Conservation (phyloP, 2,329 filamentous ascomycete species). For the Epichloe bromicola region DNA sequence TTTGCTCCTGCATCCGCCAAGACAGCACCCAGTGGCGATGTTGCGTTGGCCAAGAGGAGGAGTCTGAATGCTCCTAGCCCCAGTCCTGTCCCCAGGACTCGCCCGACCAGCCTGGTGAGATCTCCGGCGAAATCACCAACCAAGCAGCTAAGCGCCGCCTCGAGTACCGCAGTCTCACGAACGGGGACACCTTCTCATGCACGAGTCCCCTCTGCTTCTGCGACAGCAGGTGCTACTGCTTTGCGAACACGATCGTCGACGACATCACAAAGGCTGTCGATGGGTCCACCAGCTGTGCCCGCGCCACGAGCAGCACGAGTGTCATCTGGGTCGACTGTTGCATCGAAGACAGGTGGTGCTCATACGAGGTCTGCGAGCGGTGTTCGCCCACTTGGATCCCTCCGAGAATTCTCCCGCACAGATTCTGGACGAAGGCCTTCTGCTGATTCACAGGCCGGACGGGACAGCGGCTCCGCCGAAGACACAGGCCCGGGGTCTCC, state of each 20-base stretch:
- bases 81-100: constrained; percentile 50
- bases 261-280: constrained; percentile 45
- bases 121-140: constrained; percentile 70
- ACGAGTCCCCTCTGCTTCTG: constrained; percentile 26
- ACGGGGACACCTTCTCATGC: constrained; percentile 52
- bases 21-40: constrained; percentile 32
- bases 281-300: constrained; percentile 50
- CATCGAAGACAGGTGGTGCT: constrained; percentile 19
- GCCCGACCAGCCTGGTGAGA: constrained; percentile 45
- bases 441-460: constrained; percentile 31
- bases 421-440: constrained; percentile 31
- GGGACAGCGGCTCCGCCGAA: constrained; percentile 25
- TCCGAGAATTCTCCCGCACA: constrained; percentile 24
- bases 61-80: constrained; percentile 62
- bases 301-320: constrained; percentile 30
- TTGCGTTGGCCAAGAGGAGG: constrained; percentile 46
- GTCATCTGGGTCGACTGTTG: constrained; percentile 29
- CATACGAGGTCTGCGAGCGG: constrained; percentile 26
- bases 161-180: constrained; percentile 46
- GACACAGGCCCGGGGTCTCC: constrained; percentile 27
- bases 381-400: constrained; percentile 25
- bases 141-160: constrained; percentile 50
- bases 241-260: constrained; percentile 42
- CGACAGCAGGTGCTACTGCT: constrained; percentile 14
- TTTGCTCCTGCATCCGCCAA: constrained; percentile 27